A percentile compares a stretch with the other conserved stretches of the same genome.
Evolutionary conservation across 805 yeast species (phyloP).

Genomic region (Starmerella lactis-condensi): DNA sequence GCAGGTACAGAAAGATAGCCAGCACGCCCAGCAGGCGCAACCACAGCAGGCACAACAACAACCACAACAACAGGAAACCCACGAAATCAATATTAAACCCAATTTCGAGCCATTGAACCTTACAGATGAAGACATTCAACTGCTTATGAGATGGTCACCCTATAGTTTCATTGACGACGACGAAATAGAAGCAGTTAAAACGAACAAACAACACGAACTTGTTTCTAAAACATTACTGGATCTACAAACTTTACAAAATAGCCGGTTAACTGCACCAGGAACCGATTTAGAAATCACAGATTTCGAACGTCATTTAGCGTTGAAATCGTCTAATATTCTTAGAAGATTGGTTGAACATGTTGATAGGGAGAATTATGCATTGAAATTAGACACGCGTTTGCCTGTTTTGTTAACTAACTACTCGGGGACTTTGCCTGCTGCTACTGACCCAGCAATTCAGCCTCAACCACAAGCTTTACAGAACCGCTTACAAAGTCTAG

Average conservation of each 20-base stretch:
- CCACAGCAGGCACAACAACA: background rate
- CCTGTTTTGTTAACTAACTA: constrained; percentile 62
- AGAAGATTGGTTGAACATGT: constrained; percentile 27
- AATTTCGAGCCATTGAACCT: background rate
- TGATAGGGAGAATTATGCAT: constrained; percentile 12
- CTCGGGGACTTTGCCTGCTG: constrained; percentile 52
- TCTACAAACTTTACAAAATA: constrained; percentile 33
- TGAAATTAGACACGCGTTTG: constrained; percentile 23
- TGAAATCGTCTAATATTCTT: constrained; percentile 24
- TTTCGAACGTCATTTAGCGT: constrained; percentile 21
- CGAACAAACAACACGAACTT: constrained; percentile 27
- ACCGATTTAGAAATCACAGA: constrained; percentile 17
- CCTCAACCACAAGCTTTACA: constrained; percentile 1
- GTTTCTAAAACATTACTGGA: constrained; percentile 29
- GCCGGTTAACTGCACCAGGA: constrained; percentile 24
- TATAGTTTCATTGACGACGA: constrained; percentile 32
- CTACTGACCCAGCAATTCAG: constrained; percentile 9
- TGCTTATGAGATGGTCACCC: constrained; percentile 35
- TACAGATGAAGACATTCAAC: constrained; percentile 11
- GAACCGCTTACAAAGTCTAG: constrained; percentile 1
- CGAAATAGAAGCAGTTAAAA: constrained; percentile 31
- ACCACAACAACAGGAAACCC: background rate
- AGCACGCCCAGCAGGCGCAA: background rate
- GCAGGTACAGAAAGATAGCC: background rate
- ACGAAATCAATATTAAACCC: background rate